These are phyloP conservation scores for Aspergillus baeticus DNA, from an alignment of 495 filamentous ascomycete species.

Conservation along the genomic window DNA sequence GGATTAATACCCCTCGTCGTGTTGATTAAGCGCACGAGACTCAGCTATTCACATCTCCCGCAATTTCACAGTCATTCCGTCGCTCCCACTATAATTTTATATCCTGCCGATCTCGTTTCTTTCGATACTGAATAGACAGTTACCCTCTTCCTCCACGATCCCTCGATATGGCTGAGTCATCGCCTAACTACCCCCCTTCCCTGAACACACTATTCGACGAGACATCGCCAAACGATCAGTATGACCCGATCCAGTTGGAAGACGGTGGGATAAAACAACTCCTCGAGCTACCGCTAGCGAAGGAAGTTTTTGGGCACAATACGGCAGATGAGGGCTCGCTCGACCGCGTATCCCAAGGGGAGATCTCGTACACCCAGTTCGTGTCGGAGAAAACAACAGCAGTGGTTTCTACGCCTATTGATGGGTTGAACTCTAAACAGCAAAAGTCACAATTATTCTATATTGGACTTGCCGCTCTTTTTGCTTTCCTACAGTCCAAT, in stretches of 20 bases:
- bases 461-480: constrained; percentile 69
- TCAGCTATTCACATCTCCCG: background rate
- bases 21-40: background rate
- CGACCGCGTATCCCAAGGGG: constrained; percentile 25
- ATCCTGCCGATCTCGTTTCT: background rate
- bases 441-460: constrained; percentile 47
- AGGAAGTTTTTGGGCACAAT: constrained; percentile 35
- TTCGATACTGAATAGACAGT: background rate
- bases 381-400: constrained; percentile 32
- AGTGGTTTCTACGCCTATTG: constrained; percentile 18
- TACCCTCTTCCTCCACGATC: background rate
- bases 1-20: background rate
- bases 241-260: constrained; percentile 38
- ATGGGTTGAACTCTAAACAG: constrained; percentile 31
- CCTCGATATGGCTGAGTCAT: constrained; percentile 29
- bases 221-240: constrained; percentile 26
- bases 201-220: constrained; percentile 37
- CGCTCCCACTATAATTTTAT: background rate
- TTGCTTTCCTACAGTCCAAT: constrained; percentile 86
- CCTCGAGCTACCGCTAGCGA: constrained; percentile 39
- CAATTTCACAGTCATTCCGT: background rate
- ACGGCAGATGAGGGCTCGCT: constrained; percentile 23
- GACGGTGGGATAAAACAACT: constrained; percentile 36
- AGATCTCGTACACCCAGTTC: constrained; percentile 38
- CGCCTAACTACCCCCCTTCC: constrained; percentile 25